Conservation (phyloP, 2,329 filamentous ascomycete genomes). For the Aspergillus fructus region DNA sequence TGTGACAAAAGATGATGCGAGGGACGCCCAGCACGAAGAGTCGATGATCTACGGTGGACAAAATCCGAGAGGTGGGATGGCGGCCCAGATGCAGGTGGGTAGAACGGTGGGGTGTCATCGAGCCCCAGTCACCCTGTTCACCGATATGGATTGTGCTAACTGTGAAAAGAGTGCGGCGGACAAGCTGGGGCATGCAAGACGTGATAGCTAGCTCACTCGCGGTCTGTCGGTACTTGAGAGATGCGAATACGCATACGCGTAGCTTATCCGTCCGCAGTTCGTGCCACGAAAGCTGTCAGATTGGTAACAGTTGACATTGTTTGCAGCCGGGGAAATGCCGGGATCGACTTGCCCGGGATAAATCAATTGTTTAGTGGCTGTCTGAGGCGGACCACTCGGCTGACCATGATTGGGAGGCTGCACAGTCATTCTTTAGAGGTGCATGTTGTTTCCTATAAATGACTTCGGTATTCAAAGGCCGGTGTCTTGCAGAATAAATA, state of each 20-base stretch:
- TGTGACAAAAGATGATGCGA: constrained; percentile 35
- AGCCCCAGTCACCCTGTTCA: background rate
- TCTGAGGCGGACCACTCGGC: background rate
- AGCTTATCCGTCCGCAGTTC: background rate
- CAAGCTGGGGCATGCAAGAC: constrained; percentile 27
- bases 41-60: constrained; percentile 29
- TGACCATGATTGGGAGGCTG: background rate
- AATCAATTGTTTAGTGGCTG: background rate
- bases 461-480: background rate
- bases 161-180: constrained; percentile 33
- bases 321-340: background rate
- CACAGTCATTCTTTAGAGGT: background rate
- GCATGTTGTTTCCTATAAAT: background rate
- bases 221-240: background rate
- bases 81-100: constrained; percentile 36
- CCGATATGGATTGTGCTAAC: background rate
- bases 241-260: background rate
- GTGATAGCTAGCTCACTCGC: background rate
- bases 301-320: background rate
- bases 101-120: constrained; percentile 1
- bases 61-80: constrained; percentile 31
- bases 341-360: background rate
- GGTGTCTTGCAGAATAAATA: background rate
- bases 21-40: constrained; percentile 28
- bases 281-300: background rate